phyloP scores from a whole-genome alignment of 176 grass and related monocot genomes.

The Hyparrhenia diplandra region DNA sequence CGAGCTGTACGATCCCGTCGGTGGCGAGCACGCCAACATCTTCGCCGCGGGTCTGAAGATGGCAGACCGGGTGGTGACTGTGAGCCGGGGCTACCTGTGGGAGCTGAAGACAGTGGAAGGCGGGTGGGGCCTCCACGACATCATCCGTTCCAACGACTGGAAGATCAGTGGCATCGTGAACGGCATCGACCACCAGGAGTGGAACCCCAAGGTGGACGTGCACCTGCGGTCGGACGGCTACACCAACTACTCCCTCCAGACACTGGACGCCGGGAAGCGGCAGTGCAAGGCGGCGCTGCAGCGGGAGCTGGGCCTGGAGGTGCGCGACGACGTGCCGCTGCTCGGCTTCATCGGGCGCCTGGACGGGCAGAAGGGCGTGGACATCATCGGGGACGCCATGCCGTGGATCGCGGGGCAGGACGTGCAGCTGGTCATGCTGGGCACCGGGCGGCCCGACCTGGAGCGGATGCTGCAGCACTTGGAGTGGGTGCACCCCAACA shows the following conservation, averaged over 20 bases:
- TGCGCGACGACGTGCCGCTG: conserved; percentile 56
- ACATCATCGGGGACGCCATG: conserved; percentile 84
- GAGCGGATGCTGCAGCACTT: conserved; percentile 63
- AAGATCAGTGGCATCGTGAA: conserved; percentile 93
- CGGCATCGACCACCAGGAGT: conserved; percentile 71
- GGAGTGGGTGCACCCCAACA: conserved; percentile 43
- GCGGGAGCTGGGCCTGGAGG: conserved; percentile 54
- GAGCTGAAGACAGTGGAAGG: conserved; percentile 92
- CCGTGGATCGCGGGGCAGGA: conserved; percentile 84
- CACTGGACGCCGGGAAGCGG: conserved; percentile 55
- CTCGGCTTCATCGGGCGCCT: conserved; percentile 81
- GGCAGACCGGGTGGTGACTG: conserved; percentile 70
- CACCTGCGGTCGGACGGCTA: conserved; percentile 76
- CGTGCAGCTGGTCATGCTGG: conserved; percentile 86
- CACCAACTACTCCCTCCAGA: conserved; percentile 59
- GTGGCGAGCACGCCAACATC: conserved; percentile 88
- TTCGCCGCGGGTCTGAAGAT: conserved; percentile 77
- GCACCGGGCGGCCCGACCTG: conserved; percentile 67
- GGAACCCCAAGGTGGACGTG: conserved; percentile 71
- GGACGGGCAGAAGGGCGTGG: conserved; percentile 85
- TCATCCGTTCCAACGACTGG: conserved; percentile 66
- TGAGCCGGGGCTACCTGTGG: conserved; percentile 78
- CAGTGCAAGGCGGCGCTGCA: conserved; percentile 90
- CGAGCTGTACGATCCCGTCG: conserved; percentile 67
- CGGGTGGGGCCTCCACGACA: conserved; percentile 79